These are phyloP conservation scores for Phaffomyces thermotolerans DNA, from an alignment of 805 yeast species.

Conservation along the genomic window DNA sequence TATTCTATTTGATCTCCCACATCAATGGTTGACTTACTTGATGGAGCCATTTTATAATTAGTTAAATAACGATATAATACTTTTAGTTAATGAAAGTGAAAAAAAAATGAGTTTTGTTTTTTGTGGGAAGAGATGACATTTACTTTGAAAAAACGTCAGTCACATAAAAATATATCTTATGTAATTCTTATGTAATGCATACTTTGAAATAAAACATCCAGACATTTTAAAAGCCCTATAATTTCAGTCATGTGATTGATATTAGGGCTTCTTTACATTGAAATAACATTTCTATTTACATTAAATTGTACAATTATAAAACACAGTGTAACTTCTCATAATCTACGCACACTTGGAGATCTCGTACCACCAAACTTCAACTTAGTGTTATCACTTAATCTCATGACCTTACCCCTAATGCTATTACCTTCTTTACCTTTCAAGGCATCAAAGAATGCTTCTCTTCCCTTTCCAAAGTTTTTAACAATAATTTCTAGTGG, in stretches of 20 bases:
- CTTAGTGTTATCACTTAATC: constrained; percentile 72
- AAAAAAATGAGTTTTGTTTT: constrained; percentile 2
- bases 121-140: too few species aligned
- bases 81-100: background rate
- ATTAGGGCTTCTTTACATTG: background rate
- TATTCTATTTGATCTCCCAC: background rate
- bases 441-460: constrained; percentile 76
- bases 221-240: too few species aligned
- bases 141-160: background rate
- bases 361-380: constrained; percentile 91
- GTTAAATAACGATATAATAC: background rate
- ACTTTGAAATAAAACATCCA: too few species aligned
- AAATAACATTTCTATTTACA: background rate
- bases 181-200: background rate
- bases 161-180: background rate
- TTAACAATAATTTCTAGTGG: constrained; percentile 71
- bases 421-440: constrained; percentile 81
- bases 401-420: constrained; percentile 57
- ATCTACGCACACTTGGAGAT: constrained; percentile 74
- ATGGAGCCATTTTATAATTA: constrained; percentile 37
- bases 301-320: too few species aligned
- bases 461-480: constrained; percentile 85
- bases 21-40: constrained; percentile 28
- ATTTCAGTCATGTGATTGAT: background rate
- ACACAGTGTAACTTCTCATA: constrained; percentile 27